phyloP scores from a whole-genome alignment of 192 early-diverging fungal genomes.

The Coemansia sp. region DNA sequence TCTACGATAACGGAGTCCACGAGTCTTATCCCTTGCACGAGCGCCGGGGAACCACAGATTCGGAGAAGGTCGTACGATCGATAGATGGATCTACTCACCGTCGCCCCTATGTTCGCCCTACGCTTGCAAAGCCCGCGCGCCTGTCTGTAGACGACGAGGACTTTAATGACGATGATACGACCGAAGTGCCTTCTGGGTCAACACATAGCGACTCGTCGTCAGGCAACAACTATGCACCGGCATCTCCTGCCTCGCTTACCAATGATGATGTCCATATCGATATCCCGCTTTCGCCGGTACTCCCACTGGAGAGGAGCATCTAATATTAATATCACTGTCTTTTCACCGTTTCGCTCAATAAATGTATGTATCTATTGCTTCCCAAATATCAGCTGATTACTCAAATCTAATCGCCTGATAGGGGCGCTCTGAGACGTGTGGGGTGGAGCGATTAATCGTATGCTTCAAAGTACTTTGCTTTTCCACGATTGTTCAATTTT shows the following conservation, averaged over 20 bases:
- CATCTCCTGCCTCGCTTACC: conserved; percentile 20
- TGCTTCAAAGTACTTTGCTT: background rate
- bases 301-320: background rate
- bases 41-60: conserved; percentile 29
- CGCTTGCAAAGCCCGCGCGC: background rate
- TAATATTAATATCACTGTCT: background rate
- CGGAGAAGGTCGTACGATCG: conserved; percentile 30
- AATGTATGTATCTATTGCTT: background rate
- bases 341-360: background rate
- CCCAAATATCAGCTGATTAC: background rate
- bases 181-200: conserved; percentile 40
- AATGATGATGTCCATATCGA: conserved; percentile 40
- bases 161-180: conserved; percentile 28
- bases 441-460: background rate
- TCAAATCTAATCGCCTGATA: conserved; percentile 1
- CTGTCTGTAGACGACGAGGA: conserved; percentile 1
- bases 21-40: conserved; percentile 51
- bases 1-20: conserved; percentile 16
- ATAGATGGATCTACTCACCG: conserved; percentile 5
- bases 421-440: background rate
- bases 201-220: conserved; percentile 39
- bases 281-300: conserved; percentile 39
- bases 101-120: conserved; percentile 18
- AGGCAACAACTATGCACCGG: conserved; percentile 27
- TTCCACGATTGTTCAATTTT: conserved; percentile 14